Base-by-base conservation (phyloP, 2,329 filamentous ascomycete species). In the Lachnellula occidentalis region DNA sequence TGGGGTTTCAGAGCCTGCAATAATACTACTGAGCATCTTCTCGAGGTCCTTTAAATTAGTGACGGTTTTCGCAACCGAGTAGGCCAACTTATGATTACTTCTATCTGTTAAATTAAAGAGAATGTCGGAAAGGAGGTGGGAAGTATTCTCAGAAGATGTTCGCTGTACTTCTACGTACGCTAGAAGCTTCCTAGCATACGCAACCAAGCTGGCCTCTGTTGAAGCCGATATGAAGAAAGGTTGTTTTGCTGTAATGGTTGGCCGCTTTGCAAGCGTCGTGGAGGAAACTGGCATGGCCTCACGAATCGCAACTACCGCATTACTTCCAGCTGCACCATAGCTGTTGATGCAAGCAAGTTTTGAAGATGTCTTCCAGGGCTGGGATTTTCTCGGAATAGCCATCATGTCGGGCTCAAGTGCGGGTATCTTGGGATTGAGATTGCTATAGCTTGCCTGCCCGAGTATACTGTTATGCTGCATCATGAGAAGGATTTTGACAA, bases 401-500 rank as follows among this genome's bases (percentile, higher is more conserved):
- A 59, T 57, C 14, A 45, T 12, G 34, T 54, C 31, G 8, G 15
- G 17, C 12, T 31, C 31, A 11, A 56, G 17, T 1, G 54, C n/a
- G 21, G 27, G 21, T 17, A 64, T 56, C 50, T 47, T 53, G 3
- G 69, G 62, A 46, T 76, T 76, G 2, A 68, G 57, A 5, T 55
- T 67, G 12, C 66, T 62, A 43, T 73, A 58, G 36, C 50, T 60
- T 3, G 61, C 56, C 19, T 65, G 61, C 9, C 61, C 59, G 2
- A 60, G 66, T 19, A 69, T 67, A 5, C 39, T 45, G 2, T 48
- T 51, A 4, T 64, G 37, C 15, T 64, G 50, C 12, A 69, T 51
- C 49, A 74, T 68, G 12, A 78, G 48, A 1, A 73, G 62, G 14
- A 65, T 64, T 53, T 80, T 80, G 17, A 80, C 69, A 2, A 79